Base-by-base conservation (phyloP, 2,329 filamentous ascomycete genomes). In the Colletotrichum camelliae region DNA sequence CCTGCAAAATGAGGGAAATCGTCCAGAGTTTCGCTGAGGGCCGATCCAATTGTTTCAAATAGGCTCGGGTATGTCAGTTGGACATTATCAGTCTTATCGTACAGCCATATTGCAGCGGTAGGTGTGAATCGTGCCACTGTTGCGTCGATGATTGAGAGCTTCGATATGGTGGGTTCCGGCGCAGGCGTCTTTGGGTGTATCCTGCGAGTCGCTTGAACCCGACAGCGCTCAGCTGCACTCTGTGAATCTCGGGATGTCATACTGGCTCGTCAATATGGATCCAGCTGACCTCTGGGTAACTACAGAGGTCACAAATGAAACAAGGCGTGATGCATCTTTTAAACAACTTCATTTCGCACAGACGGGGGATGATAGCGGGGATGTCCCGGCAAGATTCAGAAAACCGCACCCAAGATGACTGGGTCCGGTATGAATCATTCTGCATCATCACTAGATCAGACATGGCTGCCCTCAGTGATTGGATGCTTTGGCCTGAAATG, bases 31-130 rank as follows among this genome's bases (percentile, higher is more conserved):
- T 81, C 79, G 3, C 79, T 73, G 29, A 88, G 83, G 4, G 84
- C 80, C 2, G 29, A 33, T 2, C 18, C 37, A 8, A 64, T 16
- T 1, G 6, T 33, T 10, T 52, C 48, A n/a, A 48, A 74, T 0
- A 69, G n/a, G 6, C 48, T 12, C 82, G 73, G 43, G 29, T 43
- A 33, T 64, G 67, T 10, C 33, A 62, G 18, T 39, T 31, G 13
- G 5, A 24, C 12, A 57, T 35, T 6, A 24, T 76, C 77, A 21
- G 80, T 80, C 58, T 81, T 79, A 39, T 87, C 80, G 72, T 82
- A 88, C 9, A 88, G 83, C 87, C 87, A 89, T 21, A 88, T 83
- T 5, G 86, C 86, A 24, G 82, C 84, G 9, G 85, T 85, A 6
- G 83, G 77, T 2, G 82, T 70, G 75, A 87, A 89, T 5, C 84